phyloP scores from a whole-genome alignment of 1,284 basidiomycete species.

The Microbotryum silenes-acaulis region DNA sequence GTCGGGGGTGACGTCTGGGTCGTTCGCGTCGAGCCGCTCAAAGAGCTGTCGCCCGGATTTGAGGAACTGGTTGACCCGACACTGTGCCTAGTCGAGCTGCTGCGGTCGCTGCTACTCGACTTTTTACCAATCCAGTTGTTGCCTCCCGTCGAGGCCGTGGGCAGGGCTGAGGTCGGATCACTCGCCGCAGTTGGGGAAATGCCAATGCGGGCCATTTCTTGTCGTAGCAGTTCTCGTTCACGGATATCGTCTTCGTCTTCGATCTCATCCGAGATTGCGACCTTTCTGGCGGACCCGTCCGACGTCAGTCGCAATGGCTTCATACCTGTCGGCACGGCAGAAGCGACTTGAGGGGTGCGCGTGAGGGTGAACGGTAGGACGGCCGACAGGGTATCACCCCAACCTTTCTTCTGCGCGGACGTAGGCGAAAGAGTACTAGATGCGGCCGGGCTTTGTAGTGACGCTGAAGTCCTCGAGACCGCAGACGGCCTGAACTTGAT shows the following conservation, averaged over 20 bases:
- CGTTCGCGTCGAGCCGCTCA: background rate
- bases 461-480: background rate
- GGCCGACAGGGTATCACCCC: background rate
- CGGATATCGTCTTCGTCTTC: constrained; percentile 33
- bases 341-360: constrained; percentile 3
- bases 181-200: constrained; percentile 11
- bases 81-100: background rate
- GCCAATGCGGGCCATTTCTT: constrained; percentile 21
- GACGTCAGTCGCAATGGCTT: constrained; percentile 26
- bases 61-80: background rate
- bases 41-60: background rate
- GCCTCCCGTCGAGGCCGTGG: background rate
- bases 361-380: background rate
- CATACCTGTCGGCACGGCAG: constrained; percentile 1
- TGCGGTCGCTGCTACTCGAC: background rate
- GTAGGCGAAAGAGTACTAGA: background rate
- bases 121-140: background rate
- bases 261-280: constrained; percentile 20
- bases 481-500: background rate
- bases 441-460: constrained; percentile 10
- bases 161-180: background rate
- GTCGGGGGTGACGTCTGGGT: constrained; percentile 10
- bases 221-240: constrained; percentile 21
- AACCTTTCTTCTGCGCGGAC: background rate
- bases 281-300: constrained; percentile 10